Conservation (phyloP, 257 asterid species). For the Nicotiana undulata region DNA sequence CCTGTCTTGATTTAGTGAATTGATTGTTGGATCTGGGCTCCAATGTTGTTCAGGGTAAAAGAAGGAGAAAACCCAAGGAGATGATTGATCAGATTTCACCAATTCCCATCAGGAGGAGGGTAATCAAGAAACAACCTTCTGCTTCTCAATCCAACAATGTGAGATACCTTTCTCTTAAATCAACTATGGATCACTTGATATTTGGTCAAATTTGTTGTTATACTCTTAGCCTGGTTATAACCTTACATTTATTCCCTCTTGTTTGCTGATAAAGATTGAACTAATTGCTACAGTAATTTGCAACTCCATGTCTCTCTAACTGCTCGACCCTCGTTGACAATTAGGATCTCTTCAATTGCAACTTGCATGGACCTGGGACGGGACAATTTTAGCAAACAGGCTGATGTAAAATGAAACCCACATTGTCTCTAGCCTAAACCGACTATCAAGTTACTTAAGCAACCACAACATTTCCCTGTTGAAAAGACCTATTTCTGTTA, state of each 20-base stretch:
- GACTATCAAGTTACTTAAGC: background rate
- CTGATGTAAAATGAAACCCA: background rate
- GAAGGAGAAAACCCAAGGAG: slow-evolving; percentile 87
- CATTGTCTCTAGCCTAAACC: background rate
- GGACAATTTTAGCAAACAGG: background rate
- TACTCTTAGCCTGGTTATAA: background rate
- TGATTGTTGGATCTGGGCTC: slow-evolving; percentile 54
- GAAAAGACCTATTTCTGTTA: background rate
- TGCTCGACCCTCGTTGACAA: background rate
- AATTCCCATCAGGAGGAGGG: slow-evolving; percentile 33
- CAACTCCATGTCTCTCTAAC: background rate
- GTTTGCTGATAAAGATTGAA: background rate
- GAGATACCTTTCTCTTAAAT: slow-evolving; percentile 7
- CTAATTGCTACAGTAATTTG: background rate
- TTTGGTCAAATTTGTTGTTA: background rate
- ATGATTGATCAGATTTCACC: slow-evolving; percentile 60
- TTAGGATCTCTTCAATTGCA: background rate
- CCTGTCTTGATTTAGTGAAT: slow-evolving; percentile 9
- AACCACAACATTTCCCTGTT: background rate
- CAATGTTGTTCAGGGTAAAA: slow-evolving; percentile 50
- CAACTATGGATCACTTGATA: background rate
- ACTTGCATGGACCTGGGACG: background rate
- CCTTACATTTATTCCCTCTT: background rate
- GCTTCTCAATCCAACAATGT: slow-evolving; percentile 40
- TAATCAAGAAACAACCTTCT: slow-evolving; percentile 22